Evolutionary conservation across 2,329 filamentous ascomycete species (phyloP), one percentile per base, ranked within the genome.

Genomic region (Calonectria ilicicola): DNA sequence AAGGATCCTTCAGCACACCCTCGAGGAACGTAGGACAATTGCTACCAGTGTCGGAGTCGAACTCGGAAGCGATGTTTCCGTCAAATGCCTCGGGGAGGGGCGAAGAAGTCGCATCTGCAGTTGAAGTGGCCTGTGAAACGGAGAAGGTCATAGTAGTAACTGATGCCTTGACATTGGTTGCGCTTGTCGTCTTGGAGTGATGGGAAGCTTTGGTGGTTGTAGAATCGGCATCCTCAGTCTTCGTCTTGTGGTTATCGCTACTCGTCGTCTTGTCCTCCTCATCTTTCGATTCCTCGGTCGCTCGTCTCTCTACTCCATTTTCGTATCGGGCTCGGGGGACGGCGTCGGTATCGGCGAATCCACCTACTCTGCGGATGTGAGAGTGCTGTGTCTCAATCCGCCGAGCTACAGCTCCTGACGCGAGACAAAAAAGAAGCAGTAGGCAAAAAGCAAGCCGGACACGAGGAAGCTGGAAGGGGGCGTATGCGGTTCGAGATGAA

Each of bases 21-120:
- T 90, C 87, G 82, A 98, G 92, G 84, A 96, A 96, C 6, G 81
- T 81, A 3, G 91, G 90, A 80, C 94, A 96, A 27, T 85, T 81
- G 35, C 85, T 83, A 58, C 87, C 88, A 64, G 86, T 84, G 14
- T 83, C 78, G 66, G 82, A 83, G 19, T 89, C 89, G 83, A 94
- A 93, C 77, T 93, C 93, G 74, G 87, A 87, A 9, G 89, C 88
- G 35, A 93, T 82, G 62, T 88, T 89, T 69, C 89, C 91, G 77
- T 95, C 93, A 79, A 95, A 94, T 2, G 93, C 75, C 67, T 80
- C 42, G 12, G 89, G 14, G 83, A 90, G 0, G 93, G 94, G 49
- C 93, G 84, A 6, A 88, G 84, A 73, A 40, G 75, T 76, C 14
- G 73, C 67, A 21, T 72, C 78, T 27, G 72, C 78, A 5, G 77